Percentiles rank a stretch among this genome's conserved stretches.
Conservation (phyloP, 1,284 basidiomycete species). For the Vanrija pseudolonga region DNA sequence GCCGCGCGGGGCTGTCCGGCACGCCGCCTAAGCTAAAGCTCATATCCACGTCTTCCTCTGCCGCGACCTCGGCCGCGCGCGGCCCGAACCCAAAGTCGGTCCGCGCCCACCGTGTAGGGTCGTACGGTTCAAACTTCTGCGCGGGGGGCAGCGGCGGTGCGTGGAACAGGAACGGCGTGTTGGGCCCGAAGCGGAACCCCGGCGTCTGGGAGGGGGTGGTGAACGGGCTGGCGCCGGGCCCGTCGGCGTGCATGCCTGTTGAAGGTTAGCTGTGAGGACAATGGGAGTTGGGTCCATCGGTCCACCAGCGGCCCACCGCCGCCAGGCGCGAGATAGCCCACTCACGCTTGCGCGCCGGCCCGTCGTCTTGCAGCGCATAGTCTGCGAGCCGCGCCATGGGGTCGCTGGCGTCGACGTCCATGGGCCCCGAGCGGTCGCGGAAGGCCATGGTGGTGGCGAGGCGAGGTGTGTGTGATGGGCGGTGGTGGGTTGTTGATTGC, state of each 20-base stretch:
- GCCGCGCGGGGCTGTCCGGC: constrained; percentile 23
- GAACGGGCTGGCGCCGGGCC: constrained; percentile 1
- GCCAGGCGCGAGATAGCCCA: not conserved
- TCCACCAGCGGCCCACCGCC: no score
- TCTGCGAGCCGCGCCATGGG: constrained; percentile 26
- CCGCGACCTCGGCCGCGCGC: not conserved
- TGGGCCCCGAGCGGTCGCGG: constrained; percentile 36
- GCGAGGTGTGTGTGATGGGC: not conserved
- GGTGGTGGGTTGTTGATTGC: not conserved
- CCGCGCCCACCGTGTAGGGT: constrained; percentile 35
- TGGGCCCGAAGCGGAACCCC: constrained; percentile 20
- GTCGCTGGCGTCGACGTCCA: constrained; percentile 38
- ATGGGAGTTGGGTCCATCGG: not conserved
- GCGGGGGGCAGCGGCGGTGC: constrained; percentile 18
- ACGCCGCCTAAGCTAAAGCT: not conserved
- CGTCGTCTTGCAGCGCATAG: constrained; percentile 34
- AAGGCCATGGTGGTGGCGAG: not conserved
- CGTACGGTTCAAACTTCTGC: constrained; percentile 25
- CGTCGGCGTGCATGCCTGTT: constrained; percentile 38
- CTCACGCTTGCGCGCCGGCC: constrained; percentile 44
- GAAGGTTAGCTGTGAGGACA: not conserved
- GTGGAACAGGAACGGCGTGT: constrained; percentile 34
- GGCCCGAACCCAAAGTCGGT: constrained; percentile 24
- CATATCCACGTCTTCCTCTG: constrained; percentile 35
- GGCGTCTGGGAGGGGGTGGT: not conserved